phyloP scores from a whole-genome alignment of 345 rosid species.

The Excoecaria cochinchinensis region DNA sequence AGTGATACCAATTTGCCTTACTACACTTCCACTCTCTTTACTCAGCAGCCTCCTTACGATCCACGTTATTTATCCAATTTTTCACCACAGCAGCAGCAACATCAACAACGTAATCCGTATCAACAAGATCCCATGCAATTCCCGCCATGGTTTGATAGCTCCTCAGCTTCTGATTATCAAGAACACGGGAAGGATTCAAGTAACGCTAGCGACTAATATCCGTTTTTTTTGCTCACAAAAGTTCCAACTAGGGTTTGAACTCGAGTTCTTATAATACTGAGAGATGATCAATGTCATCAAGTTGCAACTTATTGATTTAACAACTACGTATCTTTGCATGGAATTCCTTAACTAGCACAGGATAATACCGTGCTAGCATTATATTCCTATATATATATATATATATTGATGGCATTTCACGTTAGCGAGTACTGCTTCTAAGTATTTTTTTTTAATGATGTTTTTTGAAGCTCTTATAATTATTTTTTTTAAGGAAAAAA shows the following conservation, averaged over 20 bases:
- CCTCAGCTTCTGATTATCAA: constrained; percentile 28
- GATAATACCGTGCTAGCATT: no score
- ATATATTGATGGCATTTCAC: no score
- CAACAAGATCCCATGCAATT: constrained; percentile 27
- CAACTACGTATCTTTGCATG: no score
- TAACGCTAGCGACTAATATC: constrained; percentile 20
- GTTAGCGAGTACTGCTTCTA: no score
- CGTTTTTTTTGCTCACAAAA: background rate
- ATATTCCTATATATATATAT: no score
- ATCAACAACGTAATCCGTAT: constrained; percentile 16
- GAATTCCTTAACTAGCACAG: no score
- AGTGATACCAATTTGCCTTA: constrained; percentile 58
- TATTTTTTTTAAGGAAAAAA: no score
- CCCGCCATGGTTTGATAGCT: constrained; percentile 30
- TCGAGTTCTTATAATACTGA: no score
- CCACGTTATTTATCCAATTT: constrained; percentile 38
- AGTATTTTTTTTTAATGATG: no score
- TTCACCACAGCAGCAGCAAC: constrained; percentile 18
- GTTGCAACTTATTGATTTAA: no score
- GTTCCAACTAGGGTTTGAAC: no score
- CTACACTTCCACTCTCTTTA: constrained; percentile 56
- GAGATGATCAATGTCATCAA: no score
- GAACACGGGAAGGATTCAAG: constrained; percentile 34
- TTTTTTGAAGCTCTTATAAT: background rate
- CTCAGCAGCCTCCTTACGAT: constrained; percentile 31